These are phyloP conservation scores for Alternaria conjuncta DNA, from an alignment of 2,329 filamentous ascomycete species.

Conservation along the genomic window DNA sequence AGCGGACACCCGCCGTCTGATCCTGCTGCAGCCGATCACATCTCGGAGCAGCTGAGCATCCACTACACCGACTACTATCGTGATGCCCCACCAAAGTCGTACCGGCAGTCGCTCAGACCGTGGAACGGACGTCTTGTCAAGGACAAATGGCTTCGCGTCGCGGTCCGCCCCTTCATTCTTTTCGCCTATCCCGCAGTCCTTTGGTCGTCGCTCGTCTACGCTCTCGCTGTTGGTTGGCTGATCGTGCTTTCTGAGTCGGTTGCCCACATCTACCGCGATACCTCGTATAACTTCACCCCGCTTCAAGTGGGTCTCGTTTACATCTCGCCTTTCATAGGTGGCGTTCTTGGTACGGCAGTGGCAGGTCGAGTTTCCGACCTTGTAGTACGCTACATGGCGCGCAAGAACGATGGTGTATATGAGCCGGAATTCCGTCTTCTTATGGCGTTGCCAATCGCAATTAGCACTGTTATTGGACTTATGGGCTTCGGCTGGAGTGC, in stretches of 20 bases:
- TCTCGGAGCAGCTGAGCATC: conserved; percentile 37
- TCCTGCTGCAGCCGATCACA: conserved; percentile 22
- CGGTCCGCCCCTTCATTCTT: conserved; percentile 80
- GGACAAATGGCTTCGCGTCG: conserved; percentile 81
- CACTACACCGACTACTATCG: conserved; percentile 75
- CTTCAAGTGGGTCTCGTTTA: conserved; percentile 87
- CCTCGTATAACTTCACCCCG: conserved; percentile 79
- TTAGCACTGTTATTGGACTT: conserved; percentile 82
- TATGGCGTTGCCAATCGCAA: conserved; percentile 77
- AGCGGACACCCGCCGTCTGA: conserved; percentile 14
- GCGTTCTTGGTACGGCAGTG: conserved; percentile 84
- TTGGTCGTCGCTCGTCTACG: conserved; percentile 85
- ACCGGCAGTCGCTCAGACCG: conserved; percentile 73
- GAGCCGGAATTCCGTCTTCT: conserved; percentile 78
- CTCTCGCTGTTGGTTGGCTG: conserved; percentile 90
- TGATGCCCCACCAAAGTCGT: conserved; percentile 71
- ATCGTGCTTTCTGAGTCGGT: conserved; percentile 93
- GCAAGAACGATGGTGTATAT: conserved; percentile 89
- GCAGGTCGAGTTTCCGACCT: conserved; percentile 87
- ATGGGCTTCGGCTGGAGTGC: conserved; percentile 98
- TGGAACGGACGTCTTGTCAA: conserved; percentile 76
- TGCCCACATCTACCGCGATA: conserved; percentile 75
- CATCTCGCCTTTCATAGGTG: conserved; percentile 78
- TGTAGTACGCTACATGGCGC: conserved; percentile 81
- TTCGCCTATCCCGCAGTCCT: conserved; percentile 87